A percentile compares a stretch with the other conserved stretches of the same genome.
Conservation (phyloP, 345 rosid species). For the Bruguiera parviflora region DNA sequence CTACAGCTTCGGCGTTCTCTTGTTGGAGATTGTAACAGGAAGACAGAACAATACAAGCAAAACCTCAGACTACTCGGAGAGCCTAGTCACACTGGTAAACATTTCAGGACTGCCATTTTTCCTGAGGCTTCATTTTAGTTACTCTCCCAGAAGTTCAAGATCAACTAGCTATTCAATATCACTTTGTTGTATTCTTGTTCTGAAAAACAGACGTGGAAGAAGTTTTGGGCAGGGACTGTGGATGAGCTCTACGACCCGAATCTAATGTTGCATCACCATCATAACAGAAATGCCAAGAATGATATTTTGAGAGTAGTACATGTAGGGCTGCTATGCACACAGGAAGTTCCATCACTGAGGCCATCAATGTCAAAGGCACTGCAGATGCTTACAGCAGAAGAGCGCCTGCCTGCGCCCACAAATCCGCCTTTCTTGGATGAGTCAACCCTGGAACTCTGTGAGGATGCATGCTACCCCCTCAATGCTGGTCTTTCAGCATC, state of each 20-base stretch:
- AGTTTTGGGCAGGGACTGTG: slow-evolving; percentile 58
- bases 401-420: slow-evolving; percentile 58
- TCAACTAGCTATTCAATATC: neutral
- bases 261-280: slow-evolving; percentile 41
- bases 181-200: neutral
- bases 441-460: slow-evolving; percentile 66
- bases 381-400: slow-evolving; percentile 67
- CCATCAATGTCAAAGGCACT: slow-evolving; percentile 77
- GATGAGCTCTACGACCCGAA: slow-evolving; percentile 76
- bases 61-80: slow-evolving; percentile 69
- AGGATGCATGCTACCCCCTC: slow-evolving; percentile 35
- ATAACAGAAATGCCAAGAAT: slow-evolving; percentile 39
- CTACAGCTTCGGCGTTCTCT: slow-evolving; percentile 82
- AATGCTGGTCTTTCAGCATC: slow-evolving; percentile 49
- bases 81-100: slow-evolving; percentile 74
- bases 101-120: neutral
- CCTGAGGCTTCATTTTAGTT: neutral
- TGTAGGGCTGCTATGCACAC: slow-evolving; percentile 75
- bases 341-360: slow-evolving; percentile 63
- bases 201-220: slow-evolving; percentile 61
- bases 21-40: slow-evolving; percentile 77
- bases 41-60: slow-evolving; percentile 71
- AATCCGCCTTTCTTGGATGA: slow-evolving; percentile 89
- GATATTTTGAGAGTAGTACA: slow-evolving; percentile 67
- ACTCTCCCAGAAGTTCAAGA: neutral